These are phyloP conservation scores for Fraxinus albicans DNA, from an alignment of 305 asterid species.

Conservation along the genomic window DNA sequence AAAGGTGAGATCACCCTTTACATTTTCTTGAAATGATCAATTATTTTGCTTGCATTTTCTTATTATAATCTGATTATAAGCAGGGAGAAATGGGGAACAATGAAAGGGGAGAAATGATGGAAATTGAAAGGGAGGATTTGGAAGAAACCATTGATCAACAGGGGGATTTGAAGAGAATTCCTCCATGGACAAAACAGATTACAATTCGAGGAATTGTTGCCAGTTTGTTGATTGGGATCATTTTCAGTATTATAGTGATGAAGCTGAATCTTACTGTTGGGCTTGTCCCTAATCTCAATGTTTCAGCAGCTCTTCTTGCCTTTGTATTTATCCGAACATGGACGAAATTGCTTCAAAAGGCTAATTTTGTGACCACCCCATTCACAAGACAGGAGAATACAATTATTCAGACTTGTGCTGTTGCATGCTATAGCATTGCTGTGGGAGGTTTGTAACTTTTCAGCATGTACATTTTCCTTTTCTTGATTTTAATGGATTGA, in stretches of 20 bases:
- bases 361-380: slow-evolving; percentile 35
- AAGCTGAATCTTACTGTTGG: slow-evolving; percentile 51
- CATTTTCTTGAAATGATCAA: background rate
- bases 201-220: slow-evolving; percentile 44
- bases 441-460: slow-evolving; percentile 35
- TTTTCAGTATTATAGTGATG: slow-evolving; percentile 48
- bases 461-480: background rate
- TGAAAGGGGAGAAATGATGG: background rate
- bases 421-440: slow-evolving; percentile 56
- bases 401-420: slow-evolving; percentile 52
- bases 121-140: background rate
- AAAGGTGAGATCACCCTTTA: background rate
- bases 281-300: slow-evolving; percentile 51
- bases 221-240: slow-evolving; percentile 39
- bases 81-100: slow-evolving; percentile 6
- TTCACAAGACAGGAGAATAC: slow-evolving; percentile 55
- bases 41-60: background rate
- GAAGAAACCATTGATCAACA: slow-evolving; percentile 10
- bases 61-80: background rate
- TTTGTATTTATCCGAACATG: slow-evolving; percentile 40
- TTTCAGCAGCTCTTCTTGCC: slow-evolving; percentile 58
- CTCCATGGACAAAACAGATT: slow-evolving; percentile 50
- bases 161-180: slow-evolving; percentile 37
- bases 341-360: slow-evolving; percentile 40
- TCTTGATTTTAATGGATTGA: background rate